Conservation (phyloP, 352 stramenopile species). For the Phytophthora crassamura region DNA sequence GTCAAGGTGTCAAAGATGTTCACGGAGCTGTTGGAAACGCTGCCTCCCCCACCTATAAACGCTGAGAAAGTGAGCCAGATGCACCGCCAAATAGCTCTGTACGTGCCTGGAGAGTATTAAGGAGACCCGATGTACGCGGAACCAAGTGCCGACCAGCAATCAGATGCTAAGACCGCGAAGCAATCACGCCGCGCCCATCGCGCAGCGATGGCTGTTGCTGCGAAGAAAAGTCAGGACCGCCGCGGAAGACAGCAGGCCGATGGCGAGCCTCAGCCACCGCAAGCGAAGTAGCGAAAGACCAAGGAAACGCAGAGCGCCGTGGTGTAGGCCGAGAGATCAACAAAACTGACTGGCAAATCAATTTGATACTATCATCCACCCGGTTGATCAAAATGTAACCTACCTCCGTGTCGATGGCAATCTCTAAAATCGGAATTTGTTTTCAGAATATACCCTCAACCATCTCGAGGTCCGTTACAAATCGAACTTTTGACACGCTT, state of each 20-base stretch:
- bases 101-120: slow-evolving; percentile 19
- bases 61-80: slow-evolving; percentile 16
- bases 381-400: too few species aligned
- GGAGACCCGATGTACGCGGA: slow-evolving; percentile 14
- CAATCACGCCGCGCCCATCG: slow-evolving; percentile 1
- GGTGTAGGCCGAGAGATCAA: too few species aligned
- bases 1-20: background rate
- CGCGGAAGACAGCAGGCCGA: background rate
- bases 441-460: slow-evolving; percentile 1
- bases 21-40: background rate
- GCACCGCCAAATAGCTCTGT: slow-evolving; percentile 14
- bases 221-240: slow-evolving; percentile 1
- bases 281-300: too few species aligned
- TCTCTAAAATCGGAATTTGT: background rate
- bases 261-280: too few species aligned
- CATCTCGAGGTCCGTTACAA: background rate
- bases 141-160: background rate
- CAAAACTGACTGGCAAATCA: too few species aligned
- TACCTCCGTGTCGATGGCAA: too few species aligned
- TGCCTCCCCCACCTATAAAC: slow-evolving; percentile 12
- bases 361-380: slow-evolving; percentile 5
- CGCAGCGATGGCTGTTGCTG: background rate
- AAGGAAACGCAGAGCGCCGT: too few species aligned
- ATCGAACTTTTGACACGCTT: background rate
- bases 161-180: slow-evolving; percentile 7